Evolutionary conservation across 2,329 filamentous ascomycete species (phyloP).

Genomic region (Tolypocladium album): DNA sequence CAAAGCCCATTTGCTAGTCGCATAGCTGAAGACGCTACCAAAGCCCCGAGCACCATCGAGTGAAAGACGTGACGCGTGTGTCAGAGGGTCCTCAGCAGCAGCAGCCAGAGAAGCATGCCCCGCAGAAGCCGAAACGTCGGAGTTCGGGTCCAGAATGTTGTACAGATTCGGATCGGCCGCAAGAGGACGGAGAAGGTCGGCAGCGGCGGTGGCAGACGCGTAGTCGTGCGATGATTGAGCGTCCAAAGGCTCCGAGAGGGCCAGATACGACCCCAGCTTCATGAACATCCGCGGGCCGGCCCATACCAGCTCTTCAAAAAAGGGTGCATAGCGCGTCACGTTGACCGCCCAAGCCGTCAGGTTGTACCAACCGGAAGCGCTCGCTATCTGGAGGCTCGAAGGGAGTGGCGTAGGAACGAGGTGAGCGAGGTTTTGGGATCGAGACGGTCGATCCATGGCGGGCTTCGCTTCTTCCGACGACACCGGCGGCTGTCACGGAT

Average conservation of each 20-base stretch:
- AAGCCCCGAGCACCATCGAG: conserved; percentile 57
- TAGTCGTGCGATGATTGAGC: conserved; percentile 18
- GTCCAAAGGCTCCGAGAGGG: conserved; percentile 49
- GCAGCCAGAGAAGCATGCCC: conserved; percentile 4
- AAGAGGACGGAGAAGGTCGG: conserved; percentile 11
- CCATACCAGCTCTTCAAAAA: conserved; percentile 57
- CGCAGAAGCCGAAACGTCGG: neutral
- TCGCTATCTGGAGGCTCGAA: conserved; percentile 8
- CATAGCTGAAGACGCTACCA: conserved; percentile 80
- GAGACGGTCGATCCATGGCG: conserved; percentile 1
- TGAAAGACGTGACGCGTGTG: conserved; percentile 35
- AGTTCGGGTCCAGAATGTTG: conserved; percentile 17
- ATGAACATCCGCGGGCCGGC: conserved; percentile 61
- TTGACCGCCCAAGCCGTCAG: conserved; percentile 47
- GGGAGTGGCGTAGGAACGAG: conserved; percentile 5
- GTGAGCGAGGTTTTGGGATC: neutral
- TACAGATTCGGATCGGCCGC: conserved; percentile 14
- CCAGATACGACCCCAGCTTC: conserved; percentile 54
- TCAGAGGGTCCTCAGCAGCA: conserved; percentile 6
- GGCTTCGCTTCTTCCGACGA: neutral
- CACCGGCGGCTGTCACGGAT: neutral
- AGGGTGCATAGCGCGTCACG: conserved; percentile 49
- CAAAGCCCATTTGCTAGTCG: conserved; percentile 86
- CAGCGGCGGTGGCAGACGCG: conserved; percentile 9
- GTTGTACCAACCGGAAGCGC: conserved; percentile 33